Evolutionary conservation across 1,284 basidiomycete species (phyloP).

Genomic region (Ceratobasidium sp.): DNA sequence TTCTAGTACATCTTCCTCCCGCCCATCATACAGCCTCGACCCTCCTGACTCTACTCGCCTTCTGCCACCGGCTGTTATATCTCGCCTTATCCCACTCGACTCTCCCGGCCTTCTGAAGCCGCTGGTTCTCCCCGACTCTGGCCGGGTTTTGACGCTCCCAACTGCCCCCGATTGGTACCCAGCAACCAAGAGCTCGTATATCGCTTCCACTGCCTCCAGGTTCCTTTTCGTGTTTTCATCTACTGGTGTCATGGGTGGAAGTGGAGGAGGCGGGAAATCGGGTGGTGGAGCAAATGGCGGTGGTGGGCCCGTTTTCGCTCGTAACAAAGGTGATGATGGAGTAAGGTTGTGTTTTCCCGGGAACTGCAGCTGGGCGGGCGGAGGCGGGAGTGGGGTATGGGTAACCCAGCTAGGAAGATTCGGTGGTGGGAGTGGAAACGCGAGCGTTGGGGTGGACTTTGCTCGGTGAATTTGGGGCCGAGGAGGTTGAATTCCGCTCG

Average conservation of each 20-base stretch:
- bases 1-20: constrained; percentile 65
- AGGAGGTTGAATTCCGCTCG: not conserved
- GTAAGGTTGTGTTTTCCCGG: not conserved
- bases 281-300: constrained; percentile 33
- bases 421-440: constrained; percentile 25
- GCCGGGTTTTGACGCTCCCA: not conserved
- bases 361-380: not conserved
- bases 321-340: constrained; percentile 10
- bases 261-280: constrained; percentile 29
- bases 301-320: constrained; percentile 17
- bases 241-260: not conserved
- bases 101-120: constrained; percentile 17
- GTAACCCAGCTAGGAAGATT: constrained; percentile 30
- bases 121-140: not conserved
- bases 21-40: not conserved
- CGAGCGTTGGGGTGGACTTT: constrained; percentile 32
- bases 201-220: constrained; percentile 24
- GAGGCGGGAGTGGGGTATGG: constrained; percentile 30
- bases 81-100: not conserved
- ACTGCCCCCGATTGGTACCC: not conserved
- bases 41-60: not conserved
- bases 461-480: constrained; percentile 18
- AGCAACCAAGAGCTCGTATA: constrained; percentile 13
- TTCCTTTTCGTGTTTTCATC: constrained; percentile 14
- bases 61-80: not conserved